Conservation (phyloP, 164 flowering plant genomes). For the Magnolia changhungtana region DNA sequence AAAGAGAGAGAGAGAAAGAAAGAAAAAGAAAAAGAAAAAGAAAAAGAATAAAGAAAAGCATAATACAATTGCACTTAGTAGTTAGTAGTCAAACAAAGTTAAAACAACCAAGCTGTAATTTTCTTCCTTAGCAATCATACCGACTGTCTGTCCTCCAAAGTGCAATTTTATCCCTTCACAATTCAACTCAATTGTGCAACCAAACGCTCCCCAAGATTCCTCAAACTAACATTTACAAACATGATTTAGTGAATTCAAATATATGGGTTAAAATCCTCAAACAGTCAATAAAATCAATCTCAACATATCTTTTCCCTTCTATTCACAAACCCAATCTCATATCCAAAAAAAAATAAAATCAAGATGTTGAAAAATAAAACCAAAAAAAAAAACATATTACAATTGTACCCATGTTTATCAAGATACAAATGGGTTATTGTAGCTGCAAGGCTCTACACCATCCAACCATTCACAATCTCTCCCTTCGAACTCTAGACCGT, state of each 20-base stretch:
- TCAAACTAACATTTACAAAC: neutral
- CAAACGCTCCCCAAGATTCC: neutral
- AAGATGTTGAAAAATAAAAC: neutral
- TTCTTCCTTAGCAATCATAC: too few relatives aligned
- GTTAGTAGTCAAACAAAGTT: too few relatives aligned
- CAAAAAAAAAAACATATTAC: constrained; percentile 1
- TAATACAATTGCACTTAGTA: neutral
- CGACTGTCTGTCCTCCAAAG: too few relatives aligned
- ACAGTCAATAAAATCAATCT: constrained; percentile 7
- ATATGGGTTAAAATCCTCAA: neutral
- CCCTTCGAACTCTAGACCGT: neutral
- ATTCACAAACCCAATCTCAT: constrained; percentile 5
- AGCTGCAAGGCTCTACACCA: neutral
- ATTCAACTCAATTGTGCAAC: neutral
- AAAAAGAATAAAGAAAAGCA: neutral
- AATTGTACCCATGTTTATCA: neutral
- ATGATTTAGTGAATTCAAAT: neutral
- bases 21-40: neutral
- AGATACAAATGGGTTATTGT: constrained; percentile 15
- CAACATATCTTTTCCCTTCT: neutral
- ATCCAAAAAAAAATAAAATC: neutral
- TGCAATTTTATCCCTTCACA: too few relatives aligned
- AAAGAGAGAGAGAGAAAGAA: too few relatives aligned
- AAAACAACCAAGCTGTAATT: too few relatives aligned
- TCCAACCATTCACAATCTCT: neutral